phyloP scores from a whole-genome alignment of 2,329 filamentous ascomycete species.

The Phialophora macrospora region DNA sequence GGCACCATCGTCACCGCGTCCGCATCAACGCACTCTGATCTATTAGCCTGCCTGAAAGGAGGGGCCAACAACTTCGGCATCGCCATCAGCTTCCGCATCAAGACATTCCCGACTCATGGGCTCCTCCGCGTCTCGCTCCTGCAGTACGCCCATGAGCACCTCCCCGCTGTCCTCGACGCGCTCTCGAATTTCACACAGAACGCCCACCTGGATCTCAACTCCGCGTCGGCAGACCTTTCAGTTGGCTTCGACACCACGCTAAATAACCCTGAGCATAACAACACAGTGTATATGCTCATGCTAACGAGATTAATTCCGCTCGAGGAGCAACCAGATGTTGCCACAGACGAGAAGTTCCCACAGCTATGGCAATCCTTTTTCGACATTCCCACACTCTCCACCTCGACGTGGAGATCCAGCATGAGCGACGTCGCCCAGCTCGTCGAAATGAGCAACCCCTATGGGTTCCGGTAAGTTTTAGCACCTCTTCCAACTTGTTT shows the following conservation, averaged over 20 bases:
- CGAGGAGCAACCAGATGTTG: not conserved
- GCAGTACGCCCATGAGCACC: not conserved
- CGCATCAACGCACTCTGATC: not conserved
- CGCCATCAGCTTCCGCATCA: conserved; percentile 1
- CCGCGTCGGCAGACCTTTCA: conserved; percentile 6
- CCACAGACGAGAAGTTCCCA: not conserved
- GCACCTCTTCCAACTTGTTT: too few species aligned
- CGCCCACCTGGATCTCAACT: not conserved
- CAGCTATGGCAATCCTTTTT: conserved; percentile 1
- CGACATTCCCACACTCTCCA: not conserved
- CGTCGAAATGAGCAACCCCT: not conserved
- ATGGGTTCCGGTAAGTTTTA: not conserved
- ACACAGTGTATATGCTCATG: conserved; percentile 6
- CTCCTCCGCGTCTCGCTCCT: not conserved
- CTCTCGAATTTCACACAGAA: not conserved
- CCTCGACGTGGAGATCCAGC: not conserved
- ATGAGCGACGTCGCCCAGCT: not conserved
- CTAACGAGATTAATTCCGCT: not conserved
- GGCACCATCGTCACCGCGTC: not conserved
- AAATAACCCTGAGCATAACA: not conserved
- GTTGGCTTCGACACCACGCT: conserved; percentile 2
- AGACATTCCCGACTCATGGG: not conserved
- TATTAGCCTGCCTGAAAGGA: conserved; percentile 5
- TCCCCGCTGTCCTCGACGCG: not conserved
- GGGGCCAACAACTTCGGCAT: conserved; percentile 9